Base-by-base conservation (phyloP, 352 stramenopile genomes). In the Pythium guiyangense region DNA sequence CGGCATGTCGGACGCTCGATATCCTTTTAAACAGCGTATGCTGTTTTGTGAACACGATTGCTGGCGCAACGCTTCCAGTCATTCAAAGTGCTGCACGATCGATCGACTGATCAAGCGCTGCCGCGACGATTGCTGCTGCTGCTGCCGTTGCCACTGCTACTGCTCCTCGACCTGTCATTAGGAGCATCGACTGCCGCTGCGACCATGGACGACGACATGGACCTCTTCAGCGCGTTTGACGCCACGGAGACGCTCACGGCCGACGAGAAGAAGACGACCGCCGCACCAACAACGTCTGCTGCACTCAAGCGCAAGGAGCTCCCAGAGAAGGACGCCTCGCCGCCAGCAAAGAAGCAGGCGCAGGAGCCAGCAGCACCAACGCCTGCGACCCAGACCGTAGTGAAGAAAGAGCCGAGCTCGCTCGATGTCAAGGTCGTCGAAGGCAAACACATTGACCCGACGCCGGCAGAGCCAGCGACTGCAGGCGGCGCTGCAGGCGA, bases 201-300 rank as follows among this genome's bases (percentile, higher is more conserved):
- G 18, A 20, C 18, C 18, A 61, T 60, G 61, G 88, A 96, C 65
- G 88, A 97, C 54, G 78, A 98, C 25, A 77, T 98, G 35, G 94
- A 96, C 66, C 71, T 98, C 49, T 98, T 98, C 70, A 88, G 89
- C 46, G 94, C 91, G 42, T 97, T 98, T 62, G 94, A 98, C 57
- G 90, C 92, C 56, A 70, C 67, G 51, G 79, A 76, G 63, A 94
- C 70, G 60, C 75, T 88, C 20, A 79, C 73, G 10, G 60, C 67
- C n/a, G 75, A 71, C 22, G 75, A 91, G 59, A 77, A 84, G 64
- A 47, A 51, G 34, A 63, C 65, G 5, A 59, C 62, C 5, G 43
- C 64, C 2, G 65, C 73, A 0, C 65, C 62, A 1, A 43, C 22
- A 22, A 22, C 22, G 22, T 22, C 22, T 22, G 22, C 56, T 9